Evolutionary conservation across 2,329 filamentous ascomycete species (phyloP), one percentile per base, ranked within the genome.

Genomic region (Phialophora chinensis): DNA sequence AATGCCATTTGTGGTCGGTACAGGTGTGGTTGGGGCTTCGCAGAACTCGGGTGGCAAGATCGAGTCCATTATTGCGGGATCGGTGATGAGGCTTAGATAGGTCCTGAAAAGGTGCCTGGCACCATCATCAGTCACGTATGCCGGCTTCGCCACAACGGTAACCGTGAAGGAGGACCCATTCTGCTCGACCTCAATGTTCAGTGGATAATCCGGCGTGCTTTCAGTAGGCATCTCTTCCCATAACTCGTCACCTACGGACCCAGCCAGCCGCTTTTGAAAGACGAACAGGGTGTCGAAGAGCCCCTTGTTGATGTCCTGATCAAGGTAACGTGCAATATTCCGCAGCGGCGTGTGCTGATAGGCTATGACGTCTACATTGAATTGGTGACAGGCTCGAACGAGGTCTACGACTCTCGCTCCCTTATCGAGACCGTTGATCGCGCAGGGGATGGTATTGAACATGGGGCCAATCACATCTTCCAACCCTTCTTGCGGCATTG

Each of bases 371-470:
- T 85, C 80, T 0, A 87, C 84, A 74, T 91, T 92, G 74, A 90
- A 92, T 0, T 86, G 79, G 72, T 97, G 92, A 67, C 90, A 91
- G 59, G 81, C 79, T 17, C 79, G 81, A 25, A 92, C 81, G 0
- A 92, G 76, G 0, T 85, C 82, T 0, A 79, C 75, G 87, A 90
- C 92, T 0, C 83, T 87, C 4, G 84, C 79, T 0, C 77, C 73
- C 0, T 76, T 69, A 6, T 78, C 67, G 14, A 85, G 70, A 5
- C 79, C 74, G 17, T 59, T 52, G 38, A 88, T 78, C 62, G 86
- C 83, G 74, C 90, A 92, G 0, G 93, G 92, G 1, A 97, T 81
- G 0, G 93, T 97, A 75, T 97, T 97, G 83, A 97, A 96, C 23
- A 97, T 79, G 0, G 94, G 93, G 0, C 93, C 94, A 50, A 95